A percentile compares a stretch with the other conserved stretches of the same genome.
phyloP scores from a whole-genome alignment of 441 rosid species.

The Corymbia calophylla region DNA sequence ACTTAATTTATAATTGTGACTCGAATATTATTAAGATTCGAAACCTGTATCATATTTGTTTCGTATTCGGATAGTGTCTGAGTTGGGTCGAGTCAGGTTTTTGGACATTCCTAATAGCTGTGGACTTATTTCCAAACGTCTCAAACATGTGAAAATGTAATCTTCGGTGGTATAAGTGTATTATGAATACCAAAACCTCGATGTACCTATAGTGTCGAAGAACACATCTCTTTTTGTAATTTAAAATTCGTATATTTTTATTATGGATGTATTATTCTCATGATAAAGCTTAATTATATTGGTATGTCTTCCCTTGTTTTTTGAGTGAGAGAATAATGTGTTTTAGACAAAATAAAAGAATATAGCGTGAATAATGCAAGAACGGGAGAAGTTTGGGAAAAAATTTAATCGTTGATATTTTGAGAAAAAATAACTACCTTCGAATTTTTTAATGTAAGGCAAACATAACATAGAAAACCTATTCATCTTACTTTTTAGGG shows the following conservation, averaged over 20 bases:
- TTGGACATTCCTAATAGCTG: no score
- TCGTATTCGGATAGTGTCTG: no score
- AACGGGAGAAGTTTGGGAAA: not conserved
- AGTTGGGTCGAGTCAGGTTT: no score
- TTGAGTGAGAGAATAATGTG: not conserved
- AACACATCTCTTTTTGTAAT: not conserved
- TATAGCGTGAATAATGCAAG: not conserved
- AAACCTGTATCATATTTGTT: no score
- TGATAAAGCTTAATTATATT: not conserved
- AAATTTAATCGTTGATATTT: not conserved
- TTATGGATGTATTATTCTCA: not conserved
- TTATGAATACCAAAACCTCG: not conserved
- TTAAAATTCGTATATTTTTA: not conserved
- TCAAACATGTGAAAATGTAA: not conserved
- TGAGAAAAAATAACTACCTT: not conserved
- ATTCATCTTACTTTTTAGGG: not conserved
- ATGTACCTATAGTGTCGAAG: not conserved
- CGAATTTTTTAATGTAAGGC: not conserved
- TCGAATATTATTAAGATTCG: no score
- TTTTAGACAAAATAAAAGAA: not conserved
- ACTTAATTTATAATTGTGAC: no score
- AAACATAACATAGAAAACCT: not conserved
- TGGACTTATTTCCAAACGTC: not conserved
- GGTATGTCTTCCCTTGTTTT: not conserved
- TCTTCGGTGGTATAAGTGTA: fast-evolving